Evolutionary conservation across 768 basidiomycete genomes (phyloP).

Genomic region (Amanita molliuscula): DNA sequence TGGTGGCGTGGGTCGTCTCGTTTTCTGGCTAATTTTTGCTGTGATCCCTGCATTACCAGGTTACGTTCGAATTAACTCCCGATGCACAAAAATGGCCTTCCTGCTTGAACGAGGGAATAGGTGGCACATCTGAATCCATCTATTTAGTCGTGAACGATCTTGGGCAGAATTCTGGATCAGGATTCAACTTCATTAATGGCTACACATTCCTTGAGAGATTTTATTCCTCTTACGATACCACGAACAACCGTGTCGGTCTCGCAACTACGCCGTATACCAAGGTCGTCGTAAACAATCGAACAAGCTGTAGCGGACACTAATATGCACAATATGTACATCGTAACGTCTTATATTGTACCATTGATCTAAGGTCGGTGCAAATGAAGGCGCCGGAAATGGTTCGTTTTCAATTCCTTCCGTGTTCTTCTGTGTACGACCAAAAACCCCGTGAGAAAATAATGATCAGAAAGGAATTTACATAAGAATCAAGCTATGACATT

Average conservation of each 20-base stretch:
- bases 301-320: neutral
- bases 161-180: conserved; percentile 30
- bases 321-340: neutral
- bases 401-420: too few species aligned
- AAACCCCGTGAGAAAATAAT: too few species aligned
- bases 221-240: conserved; percentile 39
- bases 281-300: neutral
- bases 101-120: conserved; percentile 14
- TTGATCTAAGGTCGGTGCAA: too few species aligned
- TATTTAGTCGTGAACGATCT: conserved; percentile 28
- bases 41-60: conserved; percentile 11
- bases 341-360: neutral
- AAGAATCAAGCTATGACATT: too few species aligned
- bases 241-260: conserved; percentile 28
- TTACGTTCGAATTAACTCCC: conserved; percentile 26
- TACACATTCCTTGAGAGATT: conserved; percentile 43
- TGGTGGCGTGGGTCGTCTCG: neutral
- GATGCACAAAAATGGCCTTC: conserved; percentile 30
- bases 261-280: conserved; percentile 26
- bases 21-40: neutral
- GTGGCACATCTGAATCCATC: conserved; percentile 19
- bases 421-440: too few species aligned
- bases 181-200: conserved; percentile 48
- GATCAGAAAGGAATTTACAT: too few species aligned
- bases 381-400: too few species aligned